Percentiles rank a stretch among this genome's conserved stretches.
Conservation (phyloP, 2,329 filamentous ascomycete species). For the Microcyclospora tardicrescens region DNA sequence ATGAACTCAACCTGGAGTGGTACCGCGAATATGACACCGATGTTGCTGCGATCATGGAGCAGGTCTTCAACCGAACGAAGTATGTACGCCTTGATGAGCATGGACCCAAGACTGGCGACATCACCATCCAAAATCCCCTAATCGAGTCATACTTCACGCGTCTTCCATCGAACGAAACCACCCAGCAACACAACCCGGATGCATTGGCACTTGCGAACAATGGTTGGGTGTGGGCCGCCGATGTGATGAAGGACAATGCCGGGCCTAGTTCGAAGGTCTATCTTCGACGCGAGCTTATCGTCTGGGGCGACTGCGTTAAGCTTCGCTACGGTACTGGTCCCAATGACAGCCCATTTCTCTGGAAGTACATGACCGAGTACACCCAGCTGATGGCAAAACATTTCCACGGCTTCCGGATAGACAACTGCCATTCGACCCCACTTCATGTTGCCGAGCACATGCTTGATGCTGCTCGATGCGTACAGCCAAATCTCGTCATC, state of each 20-base stretch:
- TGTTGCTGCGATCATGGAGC: slow-evolving; percentile 68
- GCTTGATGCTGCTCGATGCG: slow-evolving; percentile 78
- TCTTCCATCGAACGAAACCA: slow-evolving; percentile 64
- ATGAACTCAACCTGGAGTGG: slow-evolving; percentile 74
- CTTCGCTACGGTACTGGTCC: slow-evolving; percentile 72
- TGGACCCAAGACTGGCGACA: slow-evolving; percentile 72
- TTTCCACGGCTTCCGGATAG: slow-evolving; percentile 89
- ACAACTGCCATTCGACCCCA: slow-evolving; percentile 95
- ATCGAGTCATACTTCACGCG: slow-evolving; percentile 94
- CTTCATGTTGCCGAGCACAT: slow-evolving; percentile 90
- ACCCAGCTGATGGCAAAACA: slow-evolving; percentile 86
- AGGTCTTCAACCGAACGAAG: slow-evolving; percentile 87
- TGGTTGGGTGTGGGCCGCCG: slow-evolving; percentile 97
- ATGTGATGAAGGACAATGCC: slow-evolving; percentile 86
- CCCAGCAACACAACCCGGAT: slow-evolving; percentile 60
- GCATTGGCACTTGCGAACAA: slow-evolving; percentile 84
- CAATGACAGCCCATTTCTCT: slow-evolving; percentile 81
- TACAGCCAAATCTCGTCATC: slow-evolving; percentile 78
- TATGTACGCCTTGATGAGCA: slow-evolving; percentile 88
- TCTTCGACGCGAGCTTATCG: slow-evolving; percentile 86
- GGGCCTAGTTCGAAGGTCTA: slow-evolving; percentile 85
- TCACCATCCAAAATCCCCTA: slow-evolving; percentile 64
- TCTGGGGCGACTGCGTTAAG: slow-evolving; percentile 98
- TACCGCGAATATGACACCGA: slow-evolving; percentile 90
- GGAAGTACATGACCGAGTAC: slow-evolving; percentile 92